A percentile compares a stretch with the other conserved stretches of the same genome.
Conservation (phyloP, 1,284 basidiomycete species). For the Butyriboletus appendiculatus region DNA sequence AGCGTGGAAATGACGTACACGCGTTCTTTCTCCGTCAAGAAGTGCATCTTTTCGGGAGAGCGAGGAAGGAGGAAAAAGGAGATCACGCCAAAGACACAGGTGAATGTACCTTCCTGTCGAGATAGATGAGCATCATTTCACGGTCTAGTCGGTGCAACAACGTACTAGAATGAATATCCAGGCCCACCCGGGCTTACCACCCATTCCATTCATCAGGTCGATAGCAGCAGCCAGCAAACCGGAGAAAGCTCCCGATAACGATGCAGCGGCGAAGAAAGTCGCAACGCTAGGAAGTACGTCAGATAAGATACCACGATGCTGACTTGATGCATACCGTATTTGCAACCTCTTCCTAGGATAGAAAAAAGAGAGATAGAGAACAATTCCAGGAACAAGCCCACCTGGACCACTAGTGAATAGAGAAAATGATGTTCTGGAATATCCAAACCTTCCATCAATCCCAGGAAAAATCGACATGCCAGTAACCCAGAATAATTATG, state of each 20-base stretch:
- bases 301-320: neutral
- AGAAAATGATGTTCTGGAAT: constrained; percentile 44
- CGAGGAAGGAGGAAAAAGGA: constrained; percentile 54
- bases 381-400: constrained; percentile 58
- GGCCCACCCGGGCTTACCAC: constrained; percentile 51
- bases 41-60: constrained; percentile 45
- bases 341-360: constrained; percentile 60
- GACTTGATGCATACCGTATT: constrained; percentile 41
- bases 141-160: neutral
- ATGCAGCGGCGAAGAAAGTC: constrained; percentile 56
- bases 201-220: constrained; percentile 50
- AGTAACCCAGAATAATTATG: constrained; percentile 53
- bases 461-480: constrained; percentile 61
- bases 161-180: constrained; percentile 67
- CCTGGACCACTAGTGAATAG: constrained; percentile 35
- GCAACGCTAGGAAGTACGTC: constrained; percentile 40
- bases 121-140: neutral
- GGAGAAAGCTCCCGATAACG: constrained; percentile 64
- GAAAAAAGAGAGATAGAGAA: constrained; percentile 59
- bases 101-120: constrained; percentile 51
- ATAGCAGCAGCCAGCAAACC: constrained; percentile 65
- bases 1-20: constrained; percentile 35
- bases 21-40: constrained; percentile 45
- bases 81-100: constrained; percentile 46
- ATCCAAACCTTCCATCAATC: neutral